Base-by-base conservation (phyloP, 805 yeast genomes). In the Sugiyamaella mastotermitis region DNA sequence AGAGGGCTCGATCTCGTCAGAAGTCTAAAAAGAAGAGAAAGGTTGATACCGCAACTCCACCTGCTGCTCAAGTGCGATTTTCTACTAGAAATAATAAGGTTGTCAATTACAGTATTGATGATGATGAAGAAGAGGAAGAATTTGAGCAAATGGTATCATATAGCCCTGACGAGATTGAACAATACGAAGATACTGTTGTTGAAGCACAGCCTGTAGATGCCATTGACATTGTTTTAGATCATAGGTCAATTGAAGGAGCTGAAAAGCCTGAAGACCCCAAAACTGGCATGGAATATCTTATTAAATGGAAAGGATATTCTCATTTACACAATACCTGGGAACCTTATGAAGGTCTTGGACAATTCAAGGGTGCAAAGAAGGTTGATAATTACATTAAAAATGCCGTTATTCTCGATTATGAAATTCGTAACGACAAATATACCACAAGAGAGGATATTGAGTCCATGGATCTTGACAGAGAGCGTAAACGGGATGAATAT, bases 281-380 rank as follows among this genome's bases (percentile, higher is more conserved):
- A 26, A 47, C 44, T 15, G 55, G 50, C 27, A 34, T 55, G 25
- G 31, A 36, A 20, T 49, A 42, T 25, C 38, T 39, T 20, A 72
- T 92, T 50, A 92, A 92, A 63, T 92, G 99, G 98, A 69, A 74
- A 14, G 84, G 75, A 38, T 69, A 77, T 45, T 83, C 97, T 10
- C 97, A 92, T 64, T 68, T 92, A 45, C 99, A 92, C 62, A 92
- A 90, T 59, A 80, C 95, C 0, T 92, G 97, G 97, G 95, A 88
- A 57, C 58, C 74, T 2, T 87, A 81, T 61, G 62, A 60, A 9
- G 56, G 55, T 18, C 49, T 70, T n/a, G 37, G 48, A 17, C 62
- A 65, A 5, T 60, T 68, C 45, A 80, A 80, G 56, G 98, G 99
- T 30, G 68, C 75, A 49, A 84, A 94, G 58, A 80, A 81, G 49